Evolutionary conservation across 1,284 basidiomycete species (phyloP).

Genomic region (Tilletia caries): DNA sequence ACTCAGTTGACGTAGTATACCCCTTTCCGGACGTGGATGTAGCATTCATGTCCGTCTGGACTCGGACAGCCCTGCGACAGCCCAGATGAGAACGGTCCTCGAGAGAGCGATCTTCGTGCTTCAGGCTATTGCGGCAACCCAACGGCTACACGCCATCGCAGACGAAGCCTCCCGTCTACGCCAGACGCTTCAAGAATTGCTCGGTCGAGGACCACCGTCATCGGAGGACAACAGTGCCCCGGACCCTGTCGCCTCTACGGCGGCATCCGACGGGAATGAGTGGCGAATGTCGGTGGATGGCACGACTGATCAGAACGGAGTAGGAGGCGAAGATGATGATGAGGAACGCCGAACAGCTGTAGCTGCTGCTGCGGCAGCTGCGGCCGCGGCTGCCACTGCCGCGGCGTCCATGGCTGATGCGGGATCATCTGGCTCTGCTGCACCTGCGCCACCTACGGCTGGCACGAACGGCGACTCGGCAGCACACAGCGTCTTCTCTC

Average conservation of each 20-base stretch:
- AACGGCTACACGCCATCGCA: background rate
- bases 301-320: background rate
- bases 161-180: background rate
- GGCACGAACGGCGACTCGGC: background rate
- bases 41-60: background rate
- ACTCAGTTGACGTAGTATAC: background rate
- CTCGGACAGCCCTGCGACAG: background rate
- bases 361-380: slow-evolving; percentile 9
- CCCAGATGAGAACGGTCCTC: background rate
- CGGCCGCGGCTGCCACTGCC: slow-evolving; percentile 2
- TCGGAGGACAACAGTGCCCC: too few relatives aligned
- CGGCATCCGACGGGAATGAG: background rate
- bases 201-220: background rate
- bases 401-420: background rate
- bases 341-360: background rate
- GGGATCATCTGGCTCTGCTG: background rate
- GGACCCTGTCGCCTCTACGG: background rate
- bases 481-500: background rate
- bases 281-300: background rate
- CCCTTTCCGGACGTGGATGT: background rate
- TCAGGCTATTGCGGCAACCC: background rate
- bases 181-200: background rate
- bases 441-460: background rate
- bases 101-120: background rate
- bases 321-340: background rate